Base-by-base conservation (phyloP, 1,284 basidiomycete species). In the Peniophora sp. region DNA sequence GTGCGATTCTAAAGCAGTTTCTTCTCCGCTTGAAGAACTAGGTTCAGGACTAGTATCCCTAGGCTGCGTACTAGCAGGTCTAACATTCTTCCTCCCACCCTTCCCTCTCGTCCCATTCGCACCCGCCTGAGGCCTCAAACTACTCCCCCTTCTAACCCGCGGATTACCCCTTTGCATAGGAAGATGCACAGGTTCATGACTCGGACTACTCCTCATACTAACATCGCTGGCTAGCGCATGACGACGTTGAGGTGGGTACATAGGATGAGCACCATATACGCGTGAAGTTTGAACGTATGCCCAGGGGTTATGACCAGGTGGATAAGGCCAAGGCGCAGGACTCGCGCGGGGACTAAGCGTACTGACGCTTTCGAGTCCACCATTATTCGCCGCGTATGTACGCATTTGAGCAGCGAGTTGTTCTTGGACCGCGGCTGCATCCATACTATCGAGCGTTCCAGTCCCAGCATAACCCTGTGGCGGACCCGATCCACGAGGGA, bases 11-110 rank as follows among this genome's bases (percentile, higher is more conserved):
- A 75, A 76, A 1, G 79, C 79, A 1, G 77, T 81, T 61, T 79
- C 77, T 59, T 80, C 77, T 0, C 77, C 77, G 14, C 72, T 74
- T 20, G 79, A 82, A 27, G 72, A 74, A 20, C 79, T 81, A 27
- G 76, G 74, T 65, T 89, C 87, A 0, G 84, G 86, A 57, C 81
- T 88, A 16, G 85, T 89, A 56, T 89, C 86, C 47, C 85, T 69
- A 8, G 87, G 85, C 59, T 89, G 85, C 1, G 87, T 89, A 58
- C 85, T 89, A 56, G 83, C 83, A 1, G 85, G 86, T 1, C 79
- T 79, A 5, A 32, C 6, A 32, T 32, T 32, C 27, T 12, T 32
- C 27, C 60, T 78, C 79, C 16, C 27, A 5, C 69, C 61, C 48
- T 77, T 63, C 41, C 64, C 62, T 25, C 60, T 59, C 3, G 43